These are phyloP conservation scores for Nakazawaea wickerhamii DNA, from an alignment of 805 yeast genomes.

Conservation along the genomic window DNA sequence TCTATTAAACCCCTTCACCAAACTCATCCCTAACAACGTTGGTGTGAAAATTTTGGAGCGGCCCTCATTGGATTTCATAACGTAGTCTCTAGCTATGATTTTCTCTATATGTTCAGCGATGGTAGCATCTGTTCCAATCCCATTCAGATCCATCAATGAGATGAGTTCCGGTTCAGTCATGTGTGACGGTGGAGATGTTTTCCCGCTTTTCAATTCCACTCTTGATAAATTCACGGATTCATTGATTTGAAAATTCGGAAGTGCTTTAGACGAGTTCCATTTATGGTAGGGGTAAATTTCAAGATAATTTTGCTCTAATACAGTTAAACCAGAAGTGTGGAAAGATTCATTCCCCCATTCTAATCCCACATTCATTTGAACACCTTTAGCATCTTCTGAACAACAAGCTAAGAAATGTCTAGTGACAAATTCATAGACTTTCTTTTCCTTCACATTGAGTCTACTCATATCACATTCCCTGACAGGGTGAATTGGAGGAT, in stretches of 20 bases:
- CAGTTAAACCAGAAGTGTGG: conserved; percentile 66
- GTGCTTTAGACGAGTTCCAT: conserved; percentile 64
- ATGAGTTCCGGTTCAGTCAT: conserved; percentile 92
- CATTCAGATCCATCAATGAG: conserved; percentile 92
- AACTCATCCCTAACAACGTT: conserved; percentile 74
- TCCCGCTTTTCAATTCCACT: conserved; percentile 64
- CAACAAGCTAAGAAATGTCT: conserved; percentile 89
- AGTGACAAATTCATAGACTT: conserved; percentile 81
- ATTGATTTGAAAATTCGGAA: conserved; percentile 59
- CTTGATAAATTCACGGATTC: conserved; percentile 51
- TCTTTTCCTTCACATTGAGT: conserved; percentile 43
- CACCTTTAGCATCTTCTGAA: conserved; percentile 85
- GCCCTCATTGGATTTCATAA: conserved; percentile 36
- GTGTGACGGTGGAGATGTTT: conserved; percentile 73
- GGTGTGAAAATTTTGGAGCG: conserved; percentile 54
- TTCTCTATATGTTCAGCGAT: conserved; percentile 96
- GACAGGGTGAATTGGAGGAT: conserved; percentile 97
- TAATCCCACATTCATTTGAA: conserved; percentile 52
- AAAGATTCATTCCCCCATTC: conserved; percentile 80
- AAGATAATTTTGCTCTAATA: conserved; percentile 67
- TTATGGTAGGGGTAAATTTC: conserved; percentile 74
- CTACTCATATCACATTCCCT: conserved; percentile 31
- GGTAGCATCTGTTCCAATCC: conserved; percentile 98
- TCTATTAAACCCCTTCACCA: conserved; percentile 82
- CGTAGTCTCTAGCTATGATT: conserved; percentile 62